phyloP scores from a whole-genome alignment of 2,329 filamentous ascomycete genomes.

The Cladosporium sp. region DNA sequence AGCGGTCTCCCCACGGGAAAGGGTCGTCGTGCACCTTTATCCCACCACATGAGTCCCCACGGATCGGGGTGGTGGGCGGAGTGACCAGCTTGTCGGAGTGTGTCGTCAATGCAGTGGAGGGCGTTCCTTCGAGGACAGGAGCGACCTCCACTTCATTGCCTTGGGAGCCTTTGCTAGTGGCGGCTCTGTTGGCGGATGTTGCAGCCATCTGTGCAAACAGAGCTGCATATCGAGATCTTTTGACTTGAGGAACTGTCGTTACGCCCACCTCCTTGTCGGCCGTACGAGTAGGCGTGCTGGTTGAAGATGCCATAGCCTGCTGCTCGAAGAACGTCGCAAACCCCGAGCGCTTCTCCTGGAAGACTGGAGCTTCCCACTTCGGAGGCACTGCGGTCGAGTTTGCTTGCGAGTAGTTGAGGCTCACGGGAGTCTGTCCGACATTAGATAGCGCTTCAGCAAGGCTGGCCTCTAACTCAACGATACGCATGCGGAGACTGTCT shows the following conservation, averaged over 20 bases:
- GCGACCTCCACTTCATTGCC: neutral
- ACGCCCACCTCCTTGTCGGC: too few relatives aligned
- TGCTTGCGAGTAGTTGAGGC: neutral
- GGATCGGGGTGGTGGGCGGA: neutral
- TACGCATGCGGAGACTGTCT: neutral
- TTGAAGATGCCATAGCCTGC: neutral
- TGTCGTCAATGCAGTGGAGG: neutral
- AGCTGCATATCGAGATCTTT: neutral
- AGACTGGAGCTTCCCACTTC: neutral
- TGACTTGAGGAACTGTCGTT: neutral
- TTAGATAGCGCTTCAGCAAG: neutral
- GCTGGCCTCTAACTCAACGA: neutral
- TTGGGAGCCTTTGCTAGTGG: neutral
- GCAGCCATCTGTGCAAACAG: neutral
- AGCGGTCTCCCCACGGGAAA: neutral
- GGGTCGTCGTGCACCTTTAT: neutral
- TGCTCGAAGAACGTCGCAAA: neutral
- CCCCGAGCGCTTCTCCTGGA: neutral
- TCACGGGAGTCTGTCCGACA: neutral
- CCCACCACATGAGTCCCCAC: neutral
- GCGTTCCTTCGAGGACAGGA: neutral
- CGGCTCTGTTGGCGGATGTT: neutral
- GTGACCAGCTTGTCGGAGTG: neutral
- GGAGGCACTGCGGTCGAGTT: neutral
- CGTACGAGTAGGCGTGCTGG: neutral